Conservation (phyloP, 2,329 filamentous ascomycete genomes). For the Colletotrichum eremochloae region DNA sequence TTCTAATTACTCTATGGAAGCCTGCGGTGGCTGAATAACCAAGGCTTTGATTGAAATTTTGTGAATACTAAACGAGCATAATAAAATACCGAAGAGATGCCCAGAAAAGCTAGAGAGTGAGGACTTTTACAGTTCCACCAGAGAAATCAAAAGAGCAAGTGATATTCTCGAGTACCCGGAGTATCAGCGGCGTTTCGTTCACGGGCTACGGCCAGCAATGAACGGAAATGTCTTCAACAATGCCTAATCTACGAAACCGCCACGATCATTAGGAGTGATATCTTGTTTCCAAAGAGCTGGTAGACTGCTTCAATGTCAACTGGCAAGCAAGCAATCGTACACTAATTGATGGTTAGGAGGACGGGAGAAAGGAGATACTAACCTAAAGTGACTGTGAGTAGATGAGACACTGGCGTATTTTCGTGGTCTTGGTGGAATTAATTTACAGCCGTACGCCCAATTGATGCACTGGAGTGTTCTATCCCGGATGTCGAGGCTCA, state of each 20-base stretch:
- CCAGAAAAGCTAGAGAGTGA: no score
- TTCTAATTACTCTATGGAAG: not conserved
- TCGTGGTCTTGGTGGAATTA: not conserved
- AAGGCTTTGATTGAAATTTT: not conserved
- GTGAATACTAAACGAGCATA: not conserved
- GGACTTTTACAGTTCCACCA: no score
- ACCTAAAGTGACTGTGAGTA: not conserved
- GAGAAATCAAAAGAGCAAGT: no score
- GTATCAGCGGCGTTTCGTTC: not conserved
- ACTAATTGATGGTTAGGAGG: not conserved
- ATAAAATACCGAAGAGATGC: not conserved
- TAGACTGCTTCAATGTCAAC: not conserved
- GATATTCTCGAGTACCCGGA: not conserved
- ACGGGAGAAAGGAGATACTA: not conserved
- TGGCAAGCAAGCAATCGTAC: not conserved
- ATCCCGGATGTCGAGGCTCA: not conserved
- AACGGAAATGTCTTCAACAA: not conserved
- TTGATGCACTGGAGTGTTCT: not conserved
- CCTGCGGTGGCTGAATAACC: rapidly evolving
- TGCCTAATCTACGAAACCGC: not conserved
- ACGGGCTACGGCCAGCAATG: not conserved
- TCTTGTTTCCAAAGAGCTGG: not conserved
- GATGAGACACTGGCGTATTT: not conserved
- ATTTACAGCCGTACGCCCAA: not conserved
- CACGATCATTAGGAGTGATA: not conserved